Conservation (phyloP, 495 filamentous ascomycete genomes). For the Chaetomidium leptoderma region DNA sequence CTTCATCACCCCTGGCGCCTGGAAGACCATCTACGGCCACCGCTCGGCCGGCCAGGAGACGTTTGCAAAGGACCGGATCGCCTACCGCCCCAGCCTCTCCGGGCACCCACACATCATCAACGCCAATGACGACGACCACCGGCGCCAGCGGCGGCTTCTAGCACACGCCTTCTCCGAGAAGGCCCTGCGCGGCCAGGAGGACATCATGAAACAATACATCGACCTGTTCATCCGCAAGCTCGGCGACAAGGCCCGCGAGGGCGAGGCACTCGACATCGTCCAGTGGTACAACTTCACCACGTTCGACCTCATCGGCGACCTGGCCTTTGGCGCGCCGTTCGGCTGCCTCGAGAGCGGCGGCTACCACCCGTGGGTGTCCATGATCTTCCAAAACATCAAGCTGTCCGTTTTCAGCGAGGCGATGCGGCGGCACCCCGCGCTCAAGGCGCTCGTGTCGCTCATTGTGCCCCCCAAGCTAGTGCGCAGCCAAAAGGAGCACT, state of each 20-base stretch:
- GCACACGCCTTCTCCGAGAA: conserved; percentile 48
- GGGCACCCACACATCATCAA: conserved; percentile 20
- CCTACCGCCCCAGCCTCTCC: conserved; percentile 16
- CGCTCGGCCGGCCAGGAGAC: conserved; percentile 23
- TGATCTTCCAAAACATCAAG: conserved; percentile 20
- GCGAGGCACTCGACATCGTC: conserved; percentile 29
- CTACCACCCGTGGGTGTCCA: conserved; percentile 37
- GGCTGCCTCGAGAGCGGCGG: conserved; percentile 38
- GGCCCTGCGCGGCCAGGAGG: conserved; percentile 38
- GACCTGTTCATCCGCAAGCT: conserved; percentile 26
- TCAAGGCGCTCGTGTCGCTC: neutral
- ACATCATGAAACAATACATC: conserved; percentile 34
- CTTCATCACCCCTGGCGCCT: conserved; percentile 33
- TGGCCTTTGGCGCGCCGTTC: conserved; percentile 53
- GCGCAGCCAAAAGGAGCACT: neutral
- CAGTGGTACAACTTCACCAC: conserved; percentile 53
- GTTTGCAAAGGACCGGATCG: conserved; percentile 35
- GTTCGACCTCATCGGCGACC: conserved; percentile 56
- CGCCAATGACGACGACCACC: conserved; percentile 35
- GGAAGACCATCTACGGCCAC: conserved; percentile 47
- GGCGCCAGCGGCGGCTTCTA: conserved; percentile 38
- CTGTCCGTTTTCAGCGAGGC: neutral
- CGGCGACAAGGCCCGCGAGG: conserved; percentile 18
- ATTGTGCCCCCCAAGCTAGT: neutral
- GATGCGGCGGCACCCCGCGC: conserved; percentile 1